Base-by-base conservation (phyloP, 1,284 basidiomycete species). In the Phaffia rhodozyma region DNA sequence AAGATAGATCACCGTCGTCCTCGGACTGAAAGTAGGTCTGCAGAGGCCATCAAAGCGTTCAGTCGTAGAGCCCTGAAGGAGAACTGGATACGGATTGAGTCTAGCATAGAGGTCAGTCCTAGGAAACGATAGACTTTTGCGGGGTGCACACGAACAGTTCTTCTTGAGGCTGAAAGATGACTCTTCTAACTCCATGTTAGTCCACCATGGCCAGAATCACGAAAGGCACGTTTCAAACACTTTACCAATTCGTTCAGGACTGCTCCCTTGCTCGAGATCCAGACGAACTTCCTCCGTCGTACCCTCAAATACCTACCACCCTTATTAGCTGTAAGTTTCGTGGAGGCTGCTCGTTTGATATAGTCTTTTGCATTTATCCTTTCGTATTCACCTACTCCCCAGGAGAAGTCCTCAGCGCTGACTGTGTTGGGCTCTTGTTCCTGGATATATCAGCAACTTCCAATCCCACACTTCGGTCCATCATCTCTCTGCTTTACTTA, bases 281-380 rank as follows among this genome's bases (percentile, higher is more conserved):
- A 16, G n/a, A 38, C 32, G 29, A 34, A 34, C 20, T 61, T 34
- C 51, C 27, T 43, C 38, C 38, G 38, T 43, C 13, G 16, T 43
- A 43, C 16, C 38, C 60, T 20, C 43, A 51, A 18, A 61, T 61
- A 5, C 60, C 60, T 13, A 61, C 60, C 3, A 53, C 60, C 3
- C 52, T 61, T 18, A 21, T 61, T n/a, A 51, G 52, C 30, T 61
- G 60, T 61, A 16, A 32, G 60, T 55, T 29, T 34, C n/a, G 4
- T 9, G 20, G 32, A 7, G 9, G 23, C 20, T 34, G 11, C 59
- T 34, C 5, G 20, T 34, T 27, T 38, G 27, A 16, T 23, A 7
- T 20, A 5, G 2, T 13, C 20, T 23, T 23, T 11, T 58, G n/a
- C 6, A 1, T 21, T n/a, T 21, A 29, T 34, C 53, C 5, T 32